A percentile compares a stretch with the other conserved stretches of the same genome.
Conservation (phyloP, 2,329 filamentous ascomycete species). For the Clonostachys chloroleuca region DNA sequence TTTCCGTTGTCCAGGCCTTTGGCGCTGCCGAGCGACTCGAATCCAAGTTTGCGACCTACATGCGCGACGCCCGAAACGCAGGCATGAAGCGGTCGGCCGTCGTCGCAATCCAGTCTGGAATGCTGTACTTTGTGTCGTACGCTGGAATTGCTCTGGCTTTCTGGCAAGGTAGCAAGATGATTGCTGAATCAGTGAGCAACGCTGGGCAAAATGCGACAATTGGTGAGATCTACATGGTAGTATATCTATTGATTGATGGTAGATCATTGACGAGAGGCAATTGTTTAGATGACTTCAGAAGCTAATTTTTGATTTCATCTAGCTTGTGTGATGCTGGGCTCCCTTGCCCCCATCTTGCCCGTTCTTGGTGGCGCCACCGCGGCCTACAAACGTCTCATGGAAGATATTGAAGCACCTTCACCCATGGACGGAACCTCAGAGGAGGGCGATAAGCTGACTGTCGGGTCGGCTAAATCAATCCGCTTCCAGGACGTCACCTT, state of each 20-base stretch:
- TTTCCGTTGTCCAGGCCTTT: constrained; percentile 82
- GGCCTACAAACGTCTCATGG: constrained; percentile 87
- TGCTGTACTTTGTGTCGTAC: constrained; percentile 40
- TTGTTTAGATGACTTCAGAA: constrained; percentile 60
- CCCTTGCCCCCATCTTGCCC: constrained; percentile 79
- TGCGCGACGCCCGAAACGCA: constrained; percentile 45
- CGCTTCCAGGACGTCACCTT: constrained; percentile 61
- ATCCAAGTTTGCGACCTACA: constrained; percentile 67
- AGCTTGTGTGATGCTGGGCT: constrained; percentile 90
- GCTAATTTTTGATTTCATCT: constrained; percentile 77
- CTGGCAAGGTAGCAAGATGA: constrained; percentile 63
- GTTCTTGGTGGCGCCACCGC: constrained; percentile 81
- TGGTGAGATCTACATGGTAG: constrained; percentile 1
- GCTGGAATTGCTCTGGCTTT: constrained; percentile 75
- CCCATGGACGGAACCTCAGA: constrained; percentile 57
- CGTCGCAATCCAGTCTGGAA: constrained; percentile 66
- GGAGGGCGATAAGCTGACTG: neutral
- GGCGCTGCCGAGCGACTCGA: constrained; percentile 80
- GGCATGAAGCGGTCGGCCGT: constrained; percentile 50
- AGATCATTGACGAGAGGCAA: constrained; percentile 21
- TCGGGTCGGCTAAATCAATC: neutral
- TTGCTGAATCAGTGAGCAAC: neutral
- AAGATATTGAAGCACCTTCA: constrained; percentile 84
- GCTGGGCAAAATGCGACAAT: neutral
- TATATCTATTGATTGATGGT: constrained; percentile 53